Conservation (phyloP, 305 asterid species). For the Caryopteris hybrid region DNA sequence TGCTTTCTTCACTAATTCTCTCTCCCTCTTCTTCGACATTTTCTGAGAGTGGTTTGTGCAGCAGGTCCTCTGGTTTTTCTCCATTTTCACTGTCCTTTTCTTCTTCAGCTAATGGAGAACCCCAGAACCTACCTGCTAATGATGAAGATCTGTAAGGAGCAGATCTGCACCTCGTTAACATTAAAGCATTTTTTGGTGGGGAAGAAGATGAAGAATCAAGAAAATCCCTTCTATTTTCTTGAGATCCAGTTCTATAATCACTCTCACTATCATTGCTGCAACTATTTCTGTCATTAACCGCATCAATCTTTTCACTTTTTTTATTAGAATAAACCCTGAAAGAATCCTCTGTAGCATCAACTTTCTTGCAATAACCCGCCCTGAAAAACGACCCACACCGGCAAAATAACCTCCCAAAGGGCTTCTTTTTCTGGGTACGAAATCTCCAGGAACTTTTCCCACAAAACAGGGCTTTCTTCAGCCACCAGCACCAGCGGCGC, state of each 20-base stretch:
- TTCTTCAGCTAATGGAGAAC: slow-evolving; percentile 35
- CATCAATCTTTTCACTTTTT: slow-evolving; percentile 3
- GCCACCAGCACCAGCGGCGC: slow-evolving; percentile 29
- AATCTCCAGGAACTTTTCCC: slow-evolving; percentile 11
- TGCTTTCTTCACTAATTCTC: slow-evolving; percentile 15
- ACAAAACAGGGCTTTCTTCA: slow-evolving; percentile 19
- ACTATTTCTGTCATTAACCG: not conserved
- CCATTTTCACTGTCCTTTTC: slow-evolving; percentile 8
- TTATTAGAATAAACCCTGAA: slow-evolving; percentile 25
- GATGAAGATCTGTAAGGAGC: slow-evolving; percentile 94
- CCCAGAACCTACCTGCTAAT: slow-evolving; percentile 62
- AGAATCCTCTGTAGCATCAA: slow-evolving; percentile 38
- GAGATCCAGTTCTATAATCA: slow-evolving; percentile 15
- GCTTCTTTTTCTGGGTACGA: slow-evolving; percentile 17
- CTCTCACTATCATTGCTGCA: slow-evolving; percentile 17
- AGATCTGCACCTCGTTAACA: slow-evolving; percentile 86
- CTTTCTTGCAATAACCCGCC: slow-evolving; percentile 43
- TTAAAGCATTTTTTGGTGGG: slow-evolving; percentile 62
- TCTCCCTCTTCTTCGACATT: slow-evolving; percentile 20
- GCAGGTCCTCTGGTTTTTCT: slow-evolving; percentile 8
- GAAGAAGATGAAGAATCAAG: slow-evolving; percentile 25
- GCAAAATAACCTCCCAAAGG: slow-evolving; percentile 20
- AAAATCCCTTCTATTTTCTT: slow-evolving; percentile 21
- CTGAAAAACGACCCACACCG: slow-evolving; percentile 40
- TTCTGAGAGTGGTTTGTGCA: not conserved